phyloP scores from a whole-genome alignment of 768 basidiomycete genomes.

The Mycena filopes region DNA sequence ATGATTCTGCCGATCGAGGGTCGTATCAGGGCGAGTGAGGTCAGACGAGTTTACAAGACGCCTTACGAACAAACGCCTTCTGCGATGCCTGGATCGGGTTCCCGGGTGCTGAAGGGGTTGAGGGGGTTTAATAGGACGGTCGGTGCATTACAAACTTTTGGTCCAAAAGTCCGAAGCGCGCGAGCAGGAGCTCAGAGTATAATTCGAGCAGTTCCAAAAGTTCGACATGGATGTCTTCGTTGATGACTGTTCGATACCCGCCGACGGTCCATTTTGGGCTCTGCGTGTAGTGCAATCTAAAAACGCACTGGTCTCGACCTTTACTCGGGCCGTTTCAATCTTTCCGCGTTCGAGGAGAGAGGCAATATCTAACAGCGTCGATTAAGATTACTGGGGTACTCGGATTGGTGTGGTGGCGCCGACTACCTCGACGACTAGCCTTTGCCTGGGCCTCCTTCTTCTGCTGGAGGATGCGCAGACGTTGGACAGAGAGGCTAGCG shows the following conservation, averaged over 20 bases:
- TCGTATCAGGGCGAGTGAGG: constrained; percentile 19
- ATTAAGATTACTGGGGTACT: constrained; percentile 4
- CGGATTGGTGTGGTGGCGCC: background rate
- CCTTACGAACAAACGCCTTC: constrained; percentile 79
- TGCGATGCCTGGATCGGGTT: constrained; percentile 86
- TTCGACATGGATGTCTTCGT: constrained; percentile 88
- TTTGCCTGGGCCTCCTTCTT: constrained; percentile 90
- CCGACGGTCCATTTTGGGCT: constrained; percentile 12
- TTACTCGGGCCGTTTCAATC: constrained; percentile 85
- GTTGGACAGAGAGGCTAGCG: constrained; percentile 82
- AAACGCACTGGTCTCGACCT: constrained; percentile 82
- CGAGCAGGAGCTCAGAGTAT: constrained; percentile 93
- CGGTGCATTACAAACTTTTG: constrained; percentile 69
- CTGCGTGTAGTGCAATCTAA: constrained; percentile 30
- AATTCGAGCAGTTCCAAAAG: constrained; percentile 92
- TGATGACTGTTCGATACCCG: constrained; percentile 70
- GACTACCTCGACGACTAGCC: constrained; percentile 64
- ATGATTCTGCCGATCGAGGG: constrained; percentile 65
- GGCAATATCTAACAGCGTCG: constrained; percentile 65
- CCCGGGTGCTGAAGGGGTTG: constrained; percentile 62
- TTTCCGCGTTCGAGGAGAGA: constrained; percentile 81
- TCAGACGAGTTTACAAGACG: background rate
- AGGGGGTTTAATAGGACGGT: constrained; percentile 27
- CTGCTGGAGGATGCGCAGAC: constrained; percentile 86
- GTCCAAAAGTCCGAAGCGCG: constrained; percentile 92